Evolutionary conservation across 305 asterid genomes (phyloP), one percentile per base, ranked within the genome.

Genomic region (Plantago coronopus): DNA sequence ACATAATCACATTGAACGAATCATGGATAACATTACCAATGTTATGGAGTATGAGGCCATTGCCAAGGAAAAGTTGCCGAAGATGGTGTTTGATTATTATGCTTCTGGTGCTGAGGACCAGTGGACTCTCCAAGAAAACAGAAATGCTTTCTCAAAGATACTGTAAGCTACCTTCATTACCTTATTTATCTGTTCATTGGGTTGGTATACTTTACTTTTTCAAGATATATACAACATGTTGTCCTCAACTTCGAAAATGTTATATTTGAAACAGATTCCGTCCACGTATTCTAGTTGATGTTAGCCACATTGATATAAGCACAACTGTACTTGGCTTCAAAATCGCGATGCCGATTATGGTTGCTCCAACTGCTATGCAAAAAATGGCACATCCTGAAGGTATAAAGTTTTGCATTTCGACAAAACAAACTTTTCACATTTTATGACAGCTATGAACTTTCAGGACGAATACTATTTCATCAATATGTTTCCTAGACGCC

Each of bases 331-430:
- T 84, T 70, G 95, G 89, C 48, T 78, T 69, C 78, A 87, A 79
- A 62, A 71, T 84, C 63, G 83, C 97, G 19, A 87, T 87, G 89
- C 97, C 95, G 2, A 83, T 89, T 76, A 89, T 89, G 97, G 75
- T 89, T 70, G 93, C 97, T 61, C 97, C 97, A 1, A 87, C 93
- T 6, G 95, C 93, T 37, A 87, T 89, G 95, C 94, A 84, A 78
- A 89, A 84, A 81, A 87, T 87, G 97, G 95, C 97, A 48, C 95
- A 87, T 64, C 95, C 90, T 57, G 84, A 87, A 69, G 95, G 97
- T 89, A 76, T 47, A 7, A 34, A 7, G 13, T 34, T 34, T 34
- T 7, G 40, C 40, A 9, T 34, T 34, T 8, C 1, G 40, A 9
- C 40, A 34, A 6, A 8, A 34, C 40, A 31, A 31, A 31, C 7